Evolutionary conservation across 352 stramenopile genomes (phyloP), one percentile per base, ranked within the genome.

Genomic region (Peronosclerospora sorghi): DNA sequence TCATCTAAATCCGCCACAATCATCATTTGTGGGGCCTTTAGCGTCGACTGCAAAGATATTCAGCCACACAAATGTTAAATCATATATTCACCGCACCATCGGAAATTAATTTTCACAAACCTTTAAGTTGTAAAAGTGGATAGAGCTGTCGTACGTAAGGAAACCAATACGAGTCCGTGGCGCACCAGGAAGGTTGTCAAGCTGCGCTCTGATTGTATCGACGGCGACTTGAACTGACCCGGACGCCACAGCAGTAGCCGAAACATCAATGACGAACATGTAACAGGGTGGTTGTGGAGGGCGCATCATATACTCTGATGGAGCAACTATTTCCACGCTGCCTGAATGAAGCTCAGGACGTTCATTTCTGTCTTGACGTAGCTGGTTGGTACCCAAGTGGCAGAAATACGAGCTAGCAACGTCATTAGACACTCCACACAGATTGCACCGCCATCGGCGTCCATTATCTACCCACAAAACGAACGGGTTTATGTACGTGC

Each of bases 381-480:
- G 78, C 29, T 96, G 94, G 47, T 95, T 85, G 27, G 91, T 78
- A 41, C 97, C 94, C 37, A 99, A 68, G 57, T 98, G 95, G 60
- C 91, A 98, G 62, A 98, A 99, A 70, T 99, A 99, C 7, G 90
- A 90, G 40, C 88, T 88, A 9, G 95, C 79, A 24, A 96, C 90
- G 39, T 94, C 73, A 41, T 93, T 94, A 10, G 78, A 75, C n/a
- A 89, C 67, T 23, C 81, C 80, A 57, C 85, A 95, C 0, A 95
- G 45, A 53, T 95, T 94, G 65, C 85, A 95, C 10, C 78, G 74
- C 79, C 79, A 95, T 24, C 73, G 66, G 18, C 77, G 73, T 12
- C 78, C 83, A 48, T 88, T 89, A 62, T 95, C 77, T n/a, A 91
- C 76, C 77, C 83, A 95, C 48, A 84, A 65, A 8, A 89, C 80